These are phyloP conservation scores for Kregervanrija pseudodelftensis DNA, from an alignment of 805 yeast species.

Conservation along the genomic window DNA sequence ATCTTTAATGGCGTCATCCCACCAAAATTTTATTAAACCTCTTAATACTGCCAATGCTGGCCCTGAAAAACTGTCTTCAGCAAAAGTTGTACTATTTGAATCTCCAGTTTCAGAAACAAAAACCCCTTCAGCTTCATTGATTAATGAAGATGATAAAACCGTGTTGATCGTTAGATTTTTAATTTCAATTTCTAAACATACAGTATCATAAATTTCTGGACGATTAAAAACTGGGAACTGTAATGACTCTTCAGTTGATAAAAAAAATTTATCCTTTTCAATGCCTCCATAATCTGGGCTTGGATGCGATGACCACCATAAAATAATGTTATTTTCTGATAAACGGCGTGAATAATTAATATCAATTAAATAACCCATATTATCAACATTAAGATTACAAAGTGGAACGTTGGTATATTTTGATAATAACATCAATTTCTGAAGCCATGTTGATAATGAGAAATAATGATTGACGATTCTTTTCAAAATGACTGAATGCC, in stretches of 20 bases:
- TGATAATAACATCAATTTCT: constrained; percentile 57
- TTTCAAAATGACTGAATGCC: constrained; percentile 67
- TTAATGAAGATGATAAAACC: constrained; percentile 71
- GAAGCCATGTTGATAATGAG: constrained; percentile 66
- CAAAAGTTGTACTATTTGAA: constrained; percentile 36
- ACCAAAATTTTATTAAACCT: constrained; percentile 77
- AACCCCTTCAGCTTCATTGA: constrained; percentile 85
- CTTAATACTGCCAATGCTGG: constrained; percentile 68
- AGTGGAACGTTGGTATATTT: constrained; percentile 76
- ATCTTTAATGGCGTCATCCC: constrained; percentile 78
- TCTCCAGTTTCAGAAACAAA: constrained; percentile 49
- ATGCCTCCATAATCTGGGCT: constrained; percentile 80
- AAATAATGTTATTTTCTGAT: constrained; percentile 53
- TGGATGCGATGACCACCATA: constrained; percentile 91
- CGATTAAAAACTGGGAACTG: constrained; percentile 67
- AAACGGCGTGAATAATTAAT: constrained; percentile 78
- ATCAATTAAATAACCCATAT: constrained; percentile 74
- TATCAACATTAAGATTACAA: constrained; percentile 76
- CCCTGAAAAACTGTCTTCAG: constrained; percentile 77
- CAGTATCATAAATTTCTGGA: constrained; percentile 74
- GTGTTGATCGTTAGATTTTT: constrained; percentile 82
- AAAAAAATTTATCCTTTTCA: constrained; percentile 49
- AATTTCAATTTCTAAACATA: constrained; percentile 70
- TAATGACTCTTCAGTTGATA: constrained; percentile 43
- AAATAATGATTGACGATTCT: constrained; percentile 65